These are phyloP conservation scores for Nemania bipapillata DNA, from an alignment of 2,329 filamentous ascomycete genomes.

Conservation along the genomic window DNA sequence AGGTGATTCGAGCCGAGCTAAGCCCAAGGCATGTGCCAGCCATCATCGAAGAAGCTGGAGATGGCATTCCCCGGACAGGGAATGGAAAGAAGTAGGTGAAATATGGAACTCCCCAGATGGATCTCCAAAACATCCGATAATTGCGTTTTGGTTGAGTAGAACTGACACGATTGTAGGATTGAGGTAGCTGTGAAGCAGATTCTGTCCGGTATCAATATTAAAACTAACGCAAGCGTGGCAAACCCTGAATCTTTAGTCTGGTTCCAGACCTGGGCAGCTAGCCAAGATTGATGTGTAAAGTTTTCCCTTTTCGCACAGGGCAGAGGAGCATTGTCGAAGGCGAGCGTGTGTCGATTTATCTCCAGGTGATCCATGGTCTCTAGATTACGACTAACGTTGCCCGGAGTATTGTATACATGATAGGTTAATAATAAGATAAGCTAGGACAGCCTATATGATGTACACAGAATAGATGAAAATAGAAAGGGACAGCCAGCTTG, in stretches of 20 bases:
- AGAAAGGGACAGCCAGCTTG: not conserved
- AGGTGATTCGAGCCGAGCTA: conserved; percentile 76
- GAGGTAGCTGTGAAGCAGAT: conserved; percentile 98
- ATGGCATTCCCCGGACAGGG: conserved; percentile 87
- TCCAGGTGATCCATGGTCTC: not conserved
- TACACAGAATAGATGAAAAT: conserved; percentile 1
- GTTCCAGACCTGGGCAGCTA: conserved; percentile 80
- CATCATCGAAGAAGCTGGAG: conserved; percentile 78
- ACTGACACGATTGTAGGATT: conserved; percentile 65
- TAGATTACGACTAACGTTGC: not conserved
- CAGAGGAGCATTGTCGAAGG: too few species aligned
- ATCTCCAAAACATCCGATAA: not conserved
- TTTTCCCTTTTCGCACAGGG: too few species aligned
- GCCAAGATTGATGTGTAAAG: conserved; percentile 21
- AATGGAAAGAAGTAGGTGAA: conserved; percentile 90
- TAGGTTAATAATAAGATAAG: not conserved
- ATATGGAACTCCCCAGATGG: not conserved
- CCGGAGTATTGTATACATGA: not conserved
- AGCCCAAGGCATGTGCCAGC: conserved; percentile 90
- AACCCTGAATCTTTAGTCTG: conserved; percentile 89
- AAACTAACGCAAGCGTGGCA: conserved; percentile 91
- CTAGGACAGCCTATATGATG: not conserved
- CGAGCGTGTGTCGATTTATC: too few species aligned
- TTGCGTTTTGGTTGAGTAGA: conserved; percentile 30
- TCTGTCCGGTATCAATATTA: conserved; percentile 84